These are phyloP conservation scores for Aspergillus pseudoterreus DNA, from an alignment of 2,329 filamentous ascomycete genomes.

Conservation along the genomic window DNA sequence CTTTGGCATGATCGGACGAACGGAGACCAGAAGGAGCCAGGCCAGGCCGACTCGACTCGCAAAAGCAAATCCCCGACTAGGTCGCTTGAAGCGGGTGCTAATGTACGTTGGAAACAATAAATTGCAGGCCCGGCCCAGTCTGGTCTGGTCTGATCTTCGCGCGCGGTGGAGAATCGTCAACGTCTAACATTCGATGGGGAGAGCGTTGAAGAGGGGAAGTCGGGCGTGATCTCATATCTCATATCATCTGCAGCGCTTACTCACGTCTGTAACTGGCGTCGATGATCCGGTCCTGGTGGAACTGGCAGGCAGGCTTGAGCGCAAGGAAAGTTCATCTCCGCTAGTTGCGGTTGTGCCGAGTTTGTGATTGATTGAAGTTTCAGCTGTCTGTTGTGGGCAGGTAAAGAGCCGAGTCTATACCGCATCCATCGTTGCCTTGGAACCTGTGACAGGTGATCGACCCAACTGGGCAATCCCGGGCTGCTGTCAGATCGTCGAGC, in stretches of 20 bases:
- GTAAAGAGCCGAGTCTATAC: too few relatives aligned
- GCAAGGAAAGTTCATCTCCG: neutral
- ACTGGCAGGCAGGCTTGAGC: too few relatives aligned
- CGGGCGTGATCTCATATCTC: too few relatives aligned
- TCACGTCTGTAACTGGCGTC: too few relatives aligned
- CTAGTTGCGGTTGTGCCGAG: neutral
- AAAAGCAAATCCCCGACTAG: neutral
- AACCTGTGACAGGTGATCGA: too few relatives aligned
- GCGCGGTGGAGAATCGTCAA: neutral
- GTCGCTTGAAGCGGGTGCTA: neutral
- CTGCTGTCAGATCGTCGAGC: too few relatives aligned
- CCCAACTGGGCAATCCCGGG: too few relatives aligned
- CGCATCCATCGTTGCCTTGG: neutral
- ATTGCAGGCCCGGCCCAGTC: neutral
- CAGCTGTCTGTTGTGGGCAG: neutral
- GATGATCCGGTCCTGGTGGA: too few relatives aligned
- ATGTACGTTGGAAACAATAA: slow-evolving; percentile 3
- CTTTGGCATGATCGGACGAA: neutral
- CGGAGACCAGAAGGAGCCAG: neutral
- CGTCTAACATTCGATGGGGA: too few relatives aligned
- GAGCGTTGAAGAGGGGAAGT: too few relatives aligned
- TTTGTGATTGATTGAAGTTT: neutral
- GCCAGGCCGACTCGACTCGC: neutral
- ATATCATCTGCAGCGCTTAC: too few relatives aligned
- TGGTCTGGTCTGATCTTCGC: neutral